Evolutionary conservation across 148 eudicot genomes (phyloP).

Genomic region (Selenicereus undatus): DNA sequence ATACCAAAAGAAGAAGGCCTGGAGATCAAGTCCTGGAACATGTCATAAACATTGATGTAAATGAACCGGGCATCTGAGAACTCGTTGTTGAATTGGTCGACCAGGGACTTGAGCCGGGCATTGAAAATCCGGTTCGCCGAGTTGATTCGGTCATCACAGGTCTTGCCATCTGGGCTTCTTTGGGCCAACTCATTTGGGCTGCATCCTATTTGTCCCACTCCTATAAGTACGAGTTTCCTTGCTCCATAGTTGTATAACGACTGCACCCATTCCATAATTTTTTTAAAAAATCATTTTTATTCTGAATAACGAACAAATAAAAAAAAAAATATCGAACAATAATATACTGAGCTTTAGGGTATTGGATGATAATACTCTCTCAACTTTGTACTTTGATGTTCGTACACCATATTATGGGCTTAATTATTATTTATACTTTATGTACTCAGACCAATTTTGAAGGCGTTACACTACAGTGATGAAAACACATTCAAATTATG

Average conservation of each 20-base stretch:
- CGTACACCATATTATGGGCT: too few relatives aligned
- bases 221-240: slow-evolving; percentile 45
- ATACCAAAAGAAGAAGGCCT: slow-evolving; percentile 35
- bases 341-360: too few relatives aligned
- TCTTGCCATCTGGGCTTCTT: slow-evolving; percentile 62
- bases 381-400: too few relatives aligned
- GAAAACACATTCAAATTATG: too few relatives aligned
- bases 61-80: slow-evolving; percentile 34
- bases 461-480: too few relatives aligned
- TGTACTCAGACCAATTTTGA: too few relatives aligned
- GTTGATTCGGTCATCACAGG: slow-evolving; percentile 45
- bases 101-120: slow-evolving; percentile 32
- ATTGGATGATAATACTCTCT: too few relatives aligned
- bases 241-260: slow-evolving; percentile 54
- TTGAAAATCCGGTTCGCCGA: slow-evolving; percentile 44
- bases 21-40: slow-evolving; percentile 31
- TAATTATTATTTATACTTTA: too few relatives aligned
- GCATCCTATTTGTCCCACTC: slow-evolving; percentile 60
- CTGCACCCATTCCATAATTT: slow-evolving; percentile 22
- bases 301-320: too few relatives aligned
- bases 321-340: too few relatives aligned
- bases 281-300: too few relatives aligned
- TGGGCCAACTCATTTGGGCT: slow-evolving; percentile 75
- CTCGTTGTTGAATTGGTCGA: slow-evolving; percentile 36
- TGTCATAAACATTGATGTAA: slow-evolving; percentile 46